Evolutionary conservation across 345 rosid species (phyloP).

Genomic region (Erodium maritimum): DNA sequence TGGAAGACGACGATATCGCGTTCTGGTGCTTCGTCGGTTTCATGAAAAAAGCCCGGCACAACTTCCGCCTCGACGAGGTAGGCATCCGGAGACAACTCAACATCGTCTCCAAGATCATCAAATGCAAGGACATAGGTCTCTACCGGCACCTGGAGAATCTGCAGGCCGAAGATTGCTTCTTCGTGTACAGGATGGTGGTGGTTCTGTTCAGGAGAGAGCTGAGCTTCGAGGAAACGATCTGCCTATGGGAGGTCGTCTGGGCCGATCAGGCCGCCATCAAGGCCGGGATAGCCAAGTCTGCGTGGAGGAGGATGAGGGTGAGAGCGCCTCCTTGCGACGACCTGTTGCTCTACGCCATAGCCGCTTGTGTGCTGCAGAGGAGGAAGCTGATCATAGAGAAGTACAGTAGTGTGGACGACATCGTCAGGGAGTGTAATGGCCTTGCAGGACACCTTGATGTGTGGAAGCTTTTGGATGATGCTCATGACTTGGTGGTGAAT

Average conservation of each 20-base stretch:
- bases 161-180: conserved; percentile 83
- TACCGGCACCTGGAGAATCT: conserved; percentile 87
- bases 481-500: conserved; percentile 75
- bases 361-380: conserved; percentile 90
- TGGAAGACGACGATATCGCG: conserved; percentile 67
- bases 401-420: conserved; percentile 91
- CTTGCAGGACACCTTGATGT: conserved; percentile 85
- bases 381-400: conserved; percentile 81
- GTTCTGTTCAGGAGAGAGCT: conserved; percentile 84
- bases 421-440: conserved; percentile 83
- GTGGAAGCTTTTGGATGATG: conserved; percentile 94
- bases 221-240: conserved; percentile 69
- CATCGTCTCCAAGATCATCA: conserved; percentile 73
- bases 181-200: conserved; percentile 93
- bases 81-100: conserved; percentile 80
- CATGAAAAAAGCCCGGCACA: conserved; percentile 91
- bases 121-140: conserved; percentile 62
- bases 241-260: conserved; percentile 98
- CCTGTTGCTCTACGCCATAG: conserved; percentile 81
- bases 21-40: conserved; percentile 92
- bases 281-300: conserved; percentile 58
- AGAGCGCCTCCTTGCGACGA: conserved; percentile 91
- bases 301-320: conserved; percentile 73
- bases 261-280: conserved; percentile 87
- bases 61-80: conserved; percentile 86